A percentile compares a stretch with the other conserved stretches of the same genome.
Evolutionary conservation across 2,329 filamentous ascomycete genomes (phyloP).

Genomic region (Colletotrichum cordylinicola): DNA sequence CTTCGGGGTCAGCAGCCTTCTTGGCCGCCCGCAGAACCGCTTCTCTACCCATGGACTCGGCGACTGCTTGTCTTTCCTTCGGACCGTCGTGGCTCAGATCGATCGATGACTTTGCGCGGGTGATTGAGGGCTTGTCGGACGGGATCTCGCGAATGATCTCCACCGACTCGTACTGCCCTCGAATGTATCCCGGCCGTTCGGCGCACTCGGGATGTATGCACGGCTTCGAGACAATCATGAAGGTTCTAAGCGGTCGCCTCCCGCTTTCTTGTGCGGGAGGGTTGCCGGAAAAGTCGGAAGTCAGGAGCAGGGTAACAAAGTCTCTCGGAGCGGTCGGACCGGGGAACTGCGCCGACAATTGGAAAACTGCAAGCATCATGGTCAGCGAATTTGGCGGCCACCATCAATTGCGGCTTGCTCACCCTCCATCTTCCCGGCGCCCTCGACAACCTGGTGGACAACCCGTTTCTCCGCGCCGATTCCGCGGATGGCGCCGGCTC

Average conservation of each 20-base stretch:
- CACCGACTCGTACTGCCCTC: constrained; percentile 88
- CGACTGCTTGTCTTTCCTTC: constrained; percentile 30
- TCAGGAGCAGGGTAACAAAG: constrained; percentile 82
- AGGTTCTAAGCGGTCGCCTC: constrained; percentile 66
- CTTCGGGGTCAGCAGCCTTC: constrained; percentile 37
- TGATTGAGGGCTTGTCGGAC: constrained; percentile 47
- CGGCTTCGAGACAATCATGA: constrained; percentile 87
- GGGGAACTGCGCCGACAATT: constrained; percentile 88
- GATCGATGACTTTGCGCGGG: constrained; percentile 48
- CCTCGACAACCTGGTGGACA: constrained; percentile 64
- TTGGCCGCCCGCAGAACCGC: constrained; percentile 41
- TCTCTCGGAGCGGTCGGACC: constrained; percentile 88
- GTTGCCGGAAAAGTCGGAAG: constrained; percentile 60
- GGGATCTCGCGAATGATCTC: constrained; percentile 89
- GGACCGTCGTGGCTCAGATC: constrained; percentile 42
- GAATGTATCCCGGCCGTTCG: constrained; percentile 74
- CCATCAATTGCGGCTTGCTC: constrained; percentile 18
- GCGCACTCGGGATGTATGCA: constrained; percentile 78
- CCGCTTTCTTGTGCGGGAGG: constrained; percentile 25
- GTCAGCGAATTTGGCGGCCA: constrained; percentile 17
- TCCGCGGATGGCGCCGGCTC: constrained; percentile 79
- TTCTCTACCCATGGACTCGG: constrained; percentile 41
- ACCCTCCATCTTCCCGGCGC: constrained; percentile 69
- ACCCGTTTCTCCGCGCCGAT: constrained; percentile 82
- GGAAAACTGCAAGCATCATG: constrained; percentile 66